phyloP scores from a whole-genome alignment of 306 rosid species.

The Quercus rubra region DNA sequence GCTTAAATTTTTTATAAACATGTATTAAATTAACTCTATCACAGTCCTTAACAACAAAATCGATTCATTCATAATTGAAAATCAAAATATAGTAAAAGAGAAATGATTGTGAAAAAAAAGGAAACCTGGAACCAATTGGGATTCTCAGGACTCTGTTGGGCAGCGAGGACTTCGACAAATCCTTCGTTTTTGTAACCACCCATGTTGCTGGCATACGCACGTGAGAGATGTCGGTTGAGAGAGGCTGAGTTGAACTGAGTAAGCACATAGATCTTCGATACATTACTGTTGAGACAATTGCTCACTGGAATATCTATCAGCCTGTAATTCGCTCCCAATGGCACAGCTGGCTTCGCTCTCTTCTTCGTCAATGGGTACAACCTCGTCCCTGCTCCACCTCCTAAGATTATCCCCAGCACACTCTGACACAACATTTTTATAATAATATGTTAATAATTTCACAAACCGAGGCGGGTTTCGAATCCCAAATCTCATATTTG shows the following conservation, averaged over 20 bases:
- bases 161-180: slow-evolving; percentile 97
- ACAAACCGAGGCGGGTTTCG: background rate
- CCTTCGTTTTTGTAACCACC: slow-evolving; percentile 97
- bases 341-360: slow-evolving; percentile 98
- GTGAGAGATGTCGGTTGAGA: slow-evolving; percentile 92
- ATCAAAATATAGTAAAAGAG: background rate
- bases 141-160: slow-evolving; percentile 99
- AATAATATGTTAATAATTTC: no score
- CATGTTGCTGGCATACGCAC: slow-evolving; percentile 95
- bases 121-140: slow-evolving; percentile 96
- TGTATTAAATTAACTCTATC: no score
- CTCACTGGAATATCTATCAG: slow-evolving; percentile 96
- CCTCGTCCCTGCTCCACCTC: slow-evolving; percentile 98
- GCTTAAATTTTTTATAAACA: no score
- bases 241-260: slow-evolving; percentile 98
- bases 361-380: slow-evolving; percentile 94
- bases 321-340: slow-evolving; percentile 95
- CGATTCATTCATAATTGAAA: no score
- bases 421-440: slow-evolving; percentile 39
- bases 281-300: slow-evolving; percentile 90
- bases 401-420: slow-evolving; percentile 89
- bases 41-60: no score
- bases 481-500: no score
- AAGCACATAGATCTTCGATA: slow-evolving; percentile 92
- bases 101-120: background rate